These are phyloP conservation scores for Chlamydomonas sp. DNA, from an alignment of 139 green algal species.

Conservation along the genomic window DNA sequence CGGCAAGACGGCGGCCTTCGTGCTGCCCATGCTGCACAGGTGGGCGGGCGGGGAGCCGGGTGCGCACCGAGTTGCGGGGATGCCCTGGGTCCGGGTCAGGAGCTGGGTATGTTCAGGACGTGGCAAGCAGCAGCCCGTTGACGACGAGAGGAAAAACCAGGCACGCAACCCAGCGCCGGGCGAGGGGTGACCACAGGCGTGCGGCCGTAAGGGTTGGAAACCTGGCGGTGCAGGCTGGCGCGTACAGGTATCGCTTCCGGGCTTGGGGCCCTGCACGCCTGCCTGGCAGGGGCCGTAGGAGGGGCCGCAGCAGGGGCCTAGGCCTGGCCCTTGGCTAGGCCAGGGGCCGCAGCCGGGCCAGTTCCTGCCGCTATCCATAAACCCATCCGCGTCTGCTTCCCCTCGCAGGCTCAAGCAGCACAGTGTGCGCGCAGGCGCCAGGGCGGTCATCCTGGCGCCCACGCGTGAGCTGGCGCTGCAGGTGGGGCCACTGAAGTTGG, in stretches of 20 bases:
- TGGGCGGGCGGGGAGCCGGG: slow-evolving; percentile 9
- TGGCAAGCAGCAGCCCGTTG: not conserved
- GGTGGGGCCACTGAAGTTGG: not conserved
- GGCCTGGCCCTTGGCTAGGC: too few species aligned
- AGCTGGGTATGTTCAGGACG: not conserved
- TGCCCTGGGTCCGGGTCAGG: not conserved
- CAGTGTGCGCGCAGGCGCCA: slow-evolving; percentile 76
- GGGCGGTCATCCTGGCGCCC: slow-evolving; percentile 90
- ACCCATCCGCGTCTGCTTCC: not conserved
- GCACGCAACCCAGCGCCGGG: too few species aligned
- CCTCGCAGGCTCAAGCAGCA: slow-evolving; percentile 77
- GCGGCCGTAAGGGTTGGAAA: too few species aligned
- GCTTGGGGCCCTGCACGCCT: too few species aligned
- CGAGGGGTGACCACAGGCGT: too few species aligned
- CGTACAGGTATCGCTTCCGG: too few species aligned
- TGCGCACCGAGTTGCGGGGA: not conserved
- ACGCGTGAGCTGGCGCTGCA: slow-evolving; percentile 88
- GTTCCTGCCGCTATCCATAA: too few species aligned
- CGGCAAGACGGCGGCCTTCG: slow-evolving; percentile 97
- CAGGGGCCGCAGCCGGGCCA: too few species aligned
- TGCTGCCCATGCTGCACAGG: slow-evolving; percentile 92
- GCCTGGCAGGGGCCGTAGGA: too few species aligned
- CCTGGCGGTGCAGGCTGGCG: too few species aligned
- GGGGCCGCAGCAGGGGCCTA: too few species aligned
- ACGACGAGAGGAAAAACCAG: too few species aligned